These are phyloP conservation scores for Aspergillus candidus DNA, from an alignment of 2,329 filamentous ascomycete species.

Conservation along the genomic window DNA sequence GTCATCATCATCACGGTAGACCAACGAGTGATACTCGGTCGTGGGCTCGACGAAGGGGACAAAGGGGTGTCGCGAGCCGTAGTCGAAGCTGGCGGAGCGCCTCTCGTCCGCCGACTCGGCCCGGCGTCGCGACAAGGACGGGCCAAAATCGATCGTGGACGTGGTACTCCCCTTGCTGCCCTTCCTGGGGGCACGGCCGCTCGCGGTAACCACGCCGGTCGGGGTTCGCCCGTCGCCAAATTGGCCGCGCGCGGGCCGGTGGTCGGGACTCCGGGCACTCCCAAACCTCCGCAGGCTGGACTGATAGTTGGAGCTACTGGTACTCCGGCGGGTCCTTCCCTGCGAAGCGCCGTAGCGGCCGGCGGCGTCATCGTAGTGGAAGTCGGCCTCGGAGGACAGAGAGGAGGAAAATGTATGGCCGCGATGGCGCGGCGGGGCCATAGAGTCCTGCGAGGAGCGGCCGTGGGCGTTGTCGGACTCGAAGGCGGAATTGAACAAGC, in stretches of 20 bases:
- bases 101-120: conserved; percentile 29
- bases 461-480: conserved; percentile 32
- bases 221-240: conserved; percentile 28
- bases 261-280: conserved; percentile 49
- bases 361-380: conserved; percentile 31
- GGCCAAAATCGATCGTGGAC: conserved; percentile 68
- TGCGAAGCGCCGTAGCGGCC: conserved; percentile 38
- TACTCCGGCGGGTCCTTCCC: conserved; percentile 60
- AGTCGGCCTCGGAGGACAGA: conserved; percentile 52
- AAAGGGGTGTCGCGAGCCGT: conserved; percentile 32
- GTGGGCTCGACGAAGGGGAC: conserved; percentile 16
- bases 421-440: conserved; percentile 41
- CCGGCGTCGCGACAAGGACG: conserved; percentile 34
- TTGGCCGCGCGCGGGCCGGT: conserved; percentile 33
- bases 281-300: conserved; percentile 56
- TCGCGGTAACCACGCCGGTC: conserved; percentile 17
- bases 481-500: conserved; percentile 37
- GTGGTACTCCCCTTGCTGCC: conserved; percentile 70
- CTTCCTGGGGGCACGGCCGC: conserved; percentile 43
- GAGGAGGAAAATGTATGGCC: conserved; percentile 58
- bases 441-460: conserved; percentile 24
- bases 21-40: conserved; percentile 17
- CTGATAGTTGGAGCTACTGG: conserved; percentile 70
- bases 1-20: conserved; percentile 53
- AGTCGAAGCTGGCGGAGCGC: conserved; percentile 43